Percentiles rank a stretch among this genome's conserved stretches.
These are phyloP conservation scores for Protomyces macrosporus DNA, from an alignment of 1,139 yeast genomes.

Conservation along the genomic window DNA sequence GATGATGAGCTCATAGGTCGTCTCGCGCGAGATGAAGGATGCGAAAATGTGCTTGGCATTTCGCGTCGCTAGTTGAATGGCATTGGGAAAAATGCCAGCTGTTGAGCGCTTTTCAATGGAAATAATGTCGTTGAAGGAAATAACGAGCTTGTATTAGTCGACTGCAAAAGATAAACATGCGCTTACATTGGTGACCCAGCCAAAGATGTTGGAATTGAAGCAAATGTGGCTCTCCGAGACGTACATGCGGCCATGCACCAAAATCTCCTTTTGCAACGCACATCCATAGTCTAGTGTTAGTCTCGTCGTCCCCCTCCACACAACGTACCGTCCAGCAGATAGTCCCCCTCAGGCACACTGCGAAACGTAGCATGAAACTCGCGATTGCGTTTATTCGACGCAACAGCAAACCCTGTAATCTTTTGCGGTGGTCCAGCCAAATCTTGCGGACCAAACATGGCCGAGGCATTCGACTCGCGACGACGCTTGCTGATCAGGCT, in stretches of 20 bases:
- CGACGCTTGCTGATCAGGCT: slow-evolving; percentile 9
- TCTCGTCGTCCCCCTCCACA: not conserved
- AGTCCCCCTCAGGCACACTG: slow-evolving; percentile 62
- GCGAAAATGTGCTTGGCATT: slow-evolving; percentile 70
- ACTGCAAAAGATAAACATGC: not conserved
- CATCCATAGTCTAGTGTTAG: slow-evolving; percentile 65
- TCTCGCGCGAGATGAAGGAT: slow-evolving; percentile 76
- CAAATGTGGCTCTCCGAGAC: slow-evolving; percentile 76
- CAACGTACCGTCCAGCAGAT: slow-evolving; percentile 50
- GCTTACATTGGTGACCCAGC: slow-evolving; percentile 72
- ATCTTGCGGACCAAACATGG: slow-evolving; percentile 4
- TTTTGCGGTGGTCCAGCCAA: slow-evolving; percentile 26
- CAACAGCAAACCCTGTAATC: slow-evolving; percentile 45
- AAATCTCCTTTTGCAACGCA: slow-evolving; percentile 79
- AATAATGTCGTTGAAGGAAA: slow-evolving; percentile 66
- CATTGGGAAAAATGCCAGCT: slow-evolving; percentile 88
- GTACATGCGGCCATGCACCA: slow-evolving; percentile 86
- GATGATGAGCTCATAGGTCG: slow-evolving; percentile 61
- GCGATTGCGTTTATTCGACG: slow-evolving; percentile 62
- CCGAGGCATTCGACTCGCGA: slow-evolving; percentile 15
- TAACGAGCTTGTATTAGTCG: slow-evolving; percentile 43
- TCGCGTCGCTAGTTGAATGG: slow-evolving; percentile 65
- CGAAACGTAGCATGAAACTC: slow-evolving; percentile 77
- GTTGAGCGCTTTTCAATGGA: slow-evolving; percentile 74
- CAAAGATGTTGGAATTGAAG: slow-evolving; percentile 85